These are phyloP conservation scores for Boletus rufocinnamomeus DNA, from an alignment of 768 basidiomycete species.

Conservation along the genomic window DNA sequence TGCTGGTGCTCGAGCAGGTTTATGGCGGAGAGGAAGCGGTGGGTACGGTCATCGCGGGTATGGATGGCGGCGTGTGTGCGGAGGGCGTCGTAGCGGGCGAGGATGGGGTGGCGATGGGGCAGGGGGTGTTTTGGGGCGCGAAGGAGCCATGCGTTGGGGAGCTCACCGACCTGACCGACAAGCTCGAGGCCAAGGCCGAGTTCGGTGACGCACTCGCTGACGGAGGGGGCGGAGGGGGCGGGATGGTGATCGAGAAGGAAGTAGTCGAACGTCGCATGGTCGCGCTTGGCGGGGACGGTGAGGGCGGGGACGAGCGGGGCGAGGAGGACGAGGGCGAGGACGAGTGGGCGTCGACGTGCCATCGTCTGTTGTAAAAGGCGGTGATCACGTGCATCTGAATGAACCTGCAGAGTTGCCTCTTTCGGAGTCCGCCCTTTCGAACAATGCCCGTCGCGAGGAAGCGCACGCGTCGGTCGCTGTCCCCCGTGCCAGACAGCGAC, in stretches of 20 bases:
- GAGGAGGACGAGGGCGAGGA: constrained; percentile 13
- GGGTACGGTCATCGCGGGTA: constrained; percentile 41
- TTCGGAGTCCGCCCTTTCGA: constrained; percentile 6
- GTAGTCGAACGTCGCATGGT: constrained; percentile 73
- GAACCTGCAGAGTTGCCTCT: not conserved
- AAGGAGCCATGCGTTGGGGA: constrained; percentile 82
- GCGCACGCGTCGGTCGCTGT: constrained; percentile 27
- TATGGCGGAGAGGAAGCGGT: constrained; percentile 55
- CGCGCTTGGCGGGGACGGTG: constrained; percentile 38
- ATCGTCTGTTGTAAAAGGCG: constrained; percentile 8
- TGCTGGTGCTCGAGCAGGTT: constrained; percentile 61
- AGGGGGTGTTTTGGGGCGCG: constrained; percentile 45
- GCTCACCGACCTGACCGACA: constrained; percentile 85
- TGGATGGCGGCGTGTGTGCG: constrained; percentile 36
- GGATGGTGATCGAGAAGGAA: constrained; percentile 76
- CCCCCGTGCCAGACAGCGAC: constrained; percentile 22
- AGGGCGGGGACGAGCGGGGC: constrained; percentile 1
- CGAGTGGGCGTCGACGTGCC: constrained; percentile 13
- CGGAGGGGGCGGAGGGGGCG: constrained; percentile 48
- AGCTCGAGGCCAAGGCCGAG: constrained; percentile 84
- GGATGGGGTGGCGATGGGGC: constrained; percentile 36
- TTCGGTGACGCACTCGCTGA: constrained; percentile 55
- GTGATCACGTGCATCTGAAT: constrained; percentile 15
- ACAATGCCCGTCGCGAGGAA: constrained; percentile 28
- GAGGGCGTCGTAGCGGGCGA: constrained; percentile 50